phyloP scores from a whole-genome alignment of 1,284 basidiomycete species.

The Ceratobasidium sp. region DNA sequence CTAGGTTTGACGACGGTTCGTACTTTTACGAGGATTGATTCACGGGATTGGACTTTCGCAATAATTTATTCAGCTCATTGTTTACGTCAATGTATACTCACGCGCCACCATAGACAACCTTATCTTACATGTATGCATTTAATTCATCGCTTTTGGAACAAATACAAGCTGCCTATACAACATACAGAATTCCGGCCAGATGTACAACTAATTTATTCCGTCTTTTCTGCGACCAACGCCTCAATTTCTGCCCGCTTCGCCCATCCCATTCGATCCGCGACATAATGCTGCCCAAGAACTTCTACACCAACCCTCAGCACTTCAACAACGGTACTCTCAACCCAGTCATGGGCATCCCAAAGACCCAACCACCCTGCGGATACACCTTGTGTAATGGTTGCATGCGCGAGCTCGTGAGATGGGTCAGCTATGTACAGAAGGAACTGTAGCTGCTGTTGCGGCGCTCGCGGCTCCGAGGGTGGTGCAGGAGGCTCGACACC shows the following conservation, averaged over 20 bases:
- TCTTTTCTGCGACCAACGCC: slow-evolving; percentile 26
- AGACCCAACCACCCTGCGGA: slow-evolving; percentile 84
- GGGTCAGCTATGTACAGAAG: slow-evolving; percentile 86
- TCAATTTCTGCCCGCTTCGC: slow-evolving; percentile 48
- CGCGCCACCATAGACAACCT: slow-evolving; percentile 1
- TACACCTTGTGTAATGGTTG: slow-evolving; percentile 82
- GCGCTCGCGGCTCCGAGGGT: slow-evolving; percentile 45
- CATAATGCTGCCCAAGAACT: slow-evolving; percentile 87
- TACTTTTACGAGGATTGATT: slow-evolving; percentile 24
- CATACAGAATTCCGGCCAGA: too few relatives aligned
- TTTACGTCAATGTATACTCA: slow-evolving; percentile 17
- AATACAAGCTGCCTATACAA: neutral
- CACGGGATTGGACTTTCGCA: neutral
- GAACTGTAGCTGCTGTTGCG: slow-evolving; percentile 79
- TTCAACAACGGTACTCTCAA: slow-evolving; percentile 91
- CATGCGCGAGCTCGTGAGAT: slow-evolving; percentile 76
- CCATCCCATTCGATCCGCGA: slow-evolving; percentile 85
- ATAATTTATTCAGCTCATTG: slow-evolving; percentile 20
- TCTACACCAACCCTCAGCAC: slow-evolving; percentile 82
- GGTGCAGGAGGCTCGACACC: slow-evolving; percentile 51
- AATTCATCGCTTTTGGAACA: neutral
- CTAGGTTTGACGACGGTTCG: slow-evolving; percentile 17
- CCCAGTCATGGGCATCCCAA: slow-evolving; percentile 93
- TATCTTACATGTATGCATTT: slow-evolving; percentile 25
- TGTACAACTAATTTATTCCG: neutral